A percentile compares a stretch with the other conserved stretches of the same genome.
Conservation (phyloP, 441 rosid species). For the Viola pubescens region DNA sequence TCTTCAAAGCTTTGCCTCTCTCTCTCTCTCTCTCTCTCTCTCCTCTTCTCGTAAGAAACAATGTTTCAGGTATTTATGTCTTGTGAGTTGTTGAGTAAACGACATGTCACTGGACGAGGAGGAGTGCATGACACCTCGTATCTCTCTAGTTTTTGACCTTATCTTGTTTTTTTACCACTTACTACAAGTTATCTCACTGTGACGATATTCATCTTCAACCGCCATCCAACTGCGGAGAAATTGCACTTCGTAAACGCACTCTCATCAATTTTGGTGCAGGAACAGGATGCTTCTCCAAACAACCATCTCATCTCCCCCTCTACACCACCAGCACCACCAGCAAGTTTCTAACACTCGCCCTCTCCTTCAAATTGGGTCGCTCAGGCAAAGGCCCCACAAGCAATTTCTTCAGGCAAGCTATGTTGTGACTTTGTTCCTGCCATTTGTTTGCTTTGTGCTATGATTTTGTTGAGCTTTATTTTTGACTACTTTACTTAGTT, state of each 20-base stretch:
- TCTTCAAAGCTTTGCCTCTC: not conserved
- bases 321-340: slow-evolving; percentile 17
- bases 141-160: slow-evolving; percentile 7
- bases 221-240: not conserved
- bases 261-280: no score
- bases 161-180: not conserved
- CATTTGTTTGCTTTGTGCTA: not conserved
- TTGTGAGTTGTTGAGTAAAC: no score
- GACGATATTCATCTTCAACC: not conserved
- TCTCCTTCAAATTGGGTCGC: slow-evolving; percentile 28
- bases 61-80: no score
- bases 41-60: no score
- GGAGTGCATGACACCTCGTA: no score
- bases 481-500: not conserved
- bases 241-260: not conserved
- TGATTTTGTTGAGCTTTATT: not conserved
- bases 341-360: slow-evolving; percentile 18
- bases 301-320: slow-evolving; percentile 38
- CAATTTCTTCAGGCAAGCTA: slow-evolving; percentile 39
- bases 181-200: no score
- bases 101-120: no score
- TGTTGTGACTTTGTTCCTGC: not conserved
- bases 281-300: slow-evolving; percentile 44
- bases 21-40: not conserved
- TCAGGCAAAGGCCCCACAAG: slow-evolving; percentile 25